Percentiles rank a stretch among this genome's conserved stretches.
Conservation (phyloP, 805 yeast genomes). For the Starmerella kuoi region DNA sequence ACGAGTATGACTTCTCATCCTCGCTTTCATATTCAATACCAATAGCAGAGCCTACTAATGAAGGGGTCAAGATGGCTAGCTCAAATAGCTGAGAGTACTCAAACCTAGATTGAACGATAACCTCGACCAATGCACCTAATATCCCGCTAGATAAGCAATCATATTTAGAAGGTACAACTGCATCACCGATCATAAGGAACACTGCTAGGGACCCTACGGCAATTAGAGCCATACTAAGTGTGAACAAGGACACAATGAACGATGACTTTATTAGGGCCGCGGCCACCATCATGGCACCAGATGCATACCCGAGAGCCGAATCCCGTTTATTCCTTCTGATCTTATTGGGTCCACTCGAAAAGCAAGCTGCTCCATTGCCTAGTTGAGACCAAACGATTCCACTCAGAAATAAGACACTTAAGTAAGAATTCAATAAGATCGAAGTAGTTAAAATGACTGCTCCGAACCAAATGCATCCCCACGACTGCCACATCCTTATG, state of each 20-base stretch:
- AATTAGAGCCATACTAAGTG: constrained; percentile 3
- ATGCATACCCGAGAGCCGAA: not conserved
- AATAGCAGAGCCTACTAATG: constrained; percentile 1
- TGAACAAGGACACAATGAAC: not conserved
- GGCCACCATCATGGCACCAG: not conserved
- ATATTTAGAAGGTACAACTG: constrained; percentile 4
- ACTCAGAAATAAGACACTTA: not conserved
- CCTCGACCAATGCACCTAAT: constrained; percentile 8
- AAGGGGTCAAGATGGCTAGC: constrained; percentile 5
- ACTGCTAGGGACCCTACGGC: constrained; percentile 9
- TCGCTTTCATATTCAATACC: not conserved
- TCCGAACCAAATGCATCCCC: constrained; percentile 5
- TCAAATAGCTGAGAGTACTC: constrained; percentile 1
- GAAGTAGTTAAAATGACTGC: not conserved
- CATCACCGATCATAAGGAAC: constrained; percentile 11
- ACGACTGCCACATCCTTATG: not conserved
- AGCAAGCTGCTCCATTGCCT: not conserved
- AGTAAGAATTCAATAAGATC: not conserved
- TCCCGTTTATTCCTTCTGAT: not conserved
- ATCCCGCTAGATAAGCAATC: constrained; percentile 9
- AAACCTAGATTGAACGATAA: constrained; percentile 2
- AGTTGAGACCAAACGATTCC: constrained; percentile 10
- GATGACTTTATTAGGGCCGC: not conserved
- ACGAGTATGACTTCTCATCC: not conserved
- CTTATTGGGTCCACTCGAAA: not conserved